Percentiles rank a stretch among this genome's conserved stretches.
Evolutionary conservation across 805 yeast genomes (phyloP).

Genomic region (Jamesozyma piceae): DNA sequence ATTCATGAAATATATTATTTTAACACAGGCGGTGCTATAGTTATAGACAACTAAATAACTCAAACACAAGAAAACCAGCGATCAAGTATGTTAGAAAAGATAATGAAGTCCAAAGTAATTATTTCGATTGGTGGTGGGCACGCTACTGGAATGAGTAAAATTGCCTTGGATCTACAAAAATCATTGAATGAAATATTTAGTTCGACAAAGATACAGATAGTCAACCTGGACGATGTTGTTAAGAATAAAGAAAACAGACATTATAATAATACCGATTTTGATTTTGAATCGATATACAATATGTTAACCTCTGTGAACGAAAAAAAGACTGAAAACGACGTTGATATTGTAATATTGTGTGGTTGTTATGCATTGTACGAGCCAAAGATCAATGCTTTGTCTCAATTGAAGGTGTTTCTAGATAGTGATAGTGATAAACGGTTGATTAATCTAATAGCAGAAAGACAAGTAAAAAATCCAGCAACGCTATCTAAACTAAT

Average conservation of each 20-base stretch:
- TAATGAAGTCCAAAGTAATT: constrained; percentile 2
- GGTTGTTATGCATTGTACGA: constrained; percentile 79
- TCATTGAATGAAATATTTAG: constrained; percentile 21
- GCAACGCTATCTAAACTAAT: constrained; percentile 17
- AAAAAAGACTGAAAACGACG: not conserved
- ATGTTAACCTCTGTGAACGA: constrained; percentile 8
- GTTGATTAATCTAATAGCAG: constrained; percentile 62
- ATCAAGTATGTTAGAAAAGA: too few relatives aligned
- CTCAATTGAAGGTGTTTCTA: constrained; percentile 62
- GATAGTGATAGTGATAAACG: constrained; percentile 82
- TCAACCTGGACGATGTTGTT: constrained; percentile 36
- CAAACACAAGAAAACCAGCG: too few relatives aligned
- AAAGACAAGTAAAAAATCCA: constrained; percentile 8
- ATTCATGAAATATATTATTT: too few relatives aligned
- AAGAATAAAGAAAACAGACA: constrained; percentile 10
- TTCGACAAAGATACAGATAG: constrained; percentile 21
- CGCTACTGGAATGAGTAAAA: constrained; percentile 26
- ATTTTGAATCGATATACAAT: constrained; percentile 25
- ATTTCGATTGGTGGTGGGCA: constrained; percentile 28
- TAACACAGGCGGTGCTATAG: too few relatives aligned
- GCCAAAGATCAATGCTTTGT: constrained; percentile 41
- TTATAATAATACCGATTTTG: constrained; percentile 24
- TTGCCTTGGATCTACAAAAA: constrained; percentile 31
- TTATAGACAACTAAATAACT: too few relatives aligned
- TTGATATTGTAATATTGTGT: constrained; percentile 42